These are phyloP conservation scores for Helianthus annuus DNA, from an alignment of 129 eudicot species.

Conservation along the genomic window HanXRQr2.0-SUNRISE NC_035442.2:179842469-179842968, in stretches of 20 bases:
- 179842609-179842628: no score
- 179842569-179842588: no score
- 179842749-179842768: constrained; percentile 63
- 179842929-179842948: constrained; percentile 80
- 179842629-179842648: no score
- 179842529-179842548: no score
- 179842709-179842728: constrained; percentile 44
- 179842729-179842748: constrained; percentile 61
- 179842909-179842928: constrained; percentile 44
- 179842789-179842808: constrained; percentile 37
- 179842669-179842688: no score
- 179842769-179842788: constrained; percentile 50
- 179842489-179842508: constrained; percentile 7
- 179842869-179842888: no score
- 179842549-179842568: no score
- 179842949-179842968: constrained; percentile 67
- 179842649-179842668: no score
- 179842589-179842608: no score
- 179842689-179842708: no score
- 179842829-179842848: constrained; percentile 37
- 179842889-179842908: background rate
- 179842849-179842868: background rate
- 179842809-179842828: constrained; percentile 26
- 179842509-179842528: no score
- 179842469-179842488: background rate